Conservation (phyloP, 192 early-diverging fungal genomes). For the Dimargaris verticillata region DNA sequence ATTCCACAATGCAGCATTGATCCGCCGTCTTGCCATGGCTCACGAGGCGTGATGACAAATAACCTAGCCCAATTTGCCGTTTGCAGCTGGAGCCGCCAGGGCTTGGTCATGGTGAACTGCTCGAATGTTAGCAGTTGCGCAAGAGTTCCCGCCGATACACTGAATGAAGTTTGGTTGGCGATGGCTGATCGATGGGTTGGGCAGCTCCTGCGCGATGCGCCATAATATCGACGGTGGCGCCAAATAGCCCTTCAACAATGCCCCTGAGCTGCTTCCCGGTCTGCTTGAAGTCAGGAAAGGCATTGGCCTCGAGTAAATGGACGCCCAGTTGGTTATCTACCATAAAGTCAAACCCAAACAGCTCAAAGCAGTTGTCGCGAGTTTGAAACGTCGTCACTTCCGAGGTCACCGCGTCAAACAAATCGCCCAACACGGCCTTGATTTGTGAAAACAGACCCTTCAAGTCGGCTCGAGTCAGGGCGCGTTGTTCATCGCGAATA, state of each 20-base stretch:
- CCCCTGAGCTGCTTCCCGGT: constrained; percentile 31
- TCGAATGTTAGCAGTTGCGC: too few relatives aligned
- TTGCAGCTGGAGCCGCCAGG: too few relatives aligned
- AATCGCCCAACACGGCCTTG: constrained; percentile 30
- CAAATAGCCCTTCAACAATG: constrained; percentile 42
- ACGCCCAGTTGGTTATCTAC: constrained; percentile 33
- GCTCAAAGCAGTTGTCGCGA: constrained; percentile 42
- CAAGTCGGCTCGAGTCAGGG: constrained; percentile 21
- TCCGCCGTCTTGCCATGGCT: too few relatives aligned
- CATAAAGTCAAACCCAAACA: constrained; percentile 51
- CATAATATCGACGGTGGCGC: constrained; percentile 20
- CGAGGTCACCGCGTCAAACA: constrained; percentile 38
- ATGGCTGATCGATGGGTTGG: too few relatives aligned
- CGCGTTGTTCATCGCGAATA: constrained; percentile 7
- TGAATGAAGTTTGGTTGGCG: too few relatives aligned
- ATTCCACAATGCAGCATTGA: too few relatives aligned
- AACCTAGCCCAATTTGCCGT: too few relatives aligned
- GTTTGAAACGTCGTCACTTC: constrained; percentile 47
- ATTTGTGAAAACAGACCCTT: constrained; percentile 36
- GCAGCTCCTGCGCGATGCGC: too few relatives aligned
- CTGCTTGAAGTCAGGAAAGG: constrained; percentile 55
- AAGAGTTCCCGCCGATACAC: too few relatives aligned
- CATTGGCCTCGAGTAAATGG: constrained; percentile 44
- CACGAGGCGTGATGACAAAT: too few relatives aligned
- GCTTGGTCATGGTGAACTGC: too few relatives aligned